These are phyloP conservation scores for Salvia splendens DNA, from an alignment of 257 asterid species.

Conservation along the genomic window DNA sequence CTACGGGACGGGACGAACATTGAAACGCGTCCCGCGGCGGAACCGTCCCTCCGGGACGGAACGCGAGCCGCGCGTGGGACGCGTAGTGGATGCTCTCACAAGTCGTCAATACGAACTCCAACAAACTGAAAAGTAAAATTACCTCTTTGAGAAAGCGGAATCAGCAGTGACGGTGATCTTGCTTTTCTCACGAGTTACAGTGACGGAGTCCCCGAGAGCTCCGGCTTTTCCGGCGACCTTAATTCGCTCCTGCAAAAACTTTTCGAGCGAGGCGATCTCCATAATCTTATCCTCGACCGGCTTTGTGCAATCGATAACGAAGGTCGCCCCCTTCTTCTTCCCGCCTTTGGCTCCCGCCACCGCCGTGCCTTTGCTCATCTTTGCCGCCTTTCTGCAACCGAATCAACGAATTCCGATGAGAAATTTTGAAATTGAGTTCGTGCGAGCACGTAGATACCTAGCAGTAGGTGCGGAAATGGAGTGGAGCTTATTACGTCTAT, in stretches of 20 bases:
- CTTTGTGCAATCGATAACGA: conserved; percentile 58
- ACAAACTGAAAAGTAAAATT: neutral
- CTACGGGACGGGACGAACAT: too few species aligned
- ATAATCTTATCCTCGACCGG: conserved; percentile 68
- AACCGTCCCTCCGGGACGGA: too few species aligned
- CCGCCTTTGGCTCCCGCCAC: conserved; percentile 60
- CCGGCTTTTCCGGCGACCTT: conserved; percentile 74
- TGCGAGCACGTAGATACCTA: too few species aligned
- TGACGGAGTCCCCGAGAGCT: conserved; percentile 60
- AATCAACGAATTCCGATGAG: conserved; percentile 23
- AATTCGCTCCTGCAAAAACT: conserved; percentile 65
- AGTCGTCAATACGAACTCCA: neutral
- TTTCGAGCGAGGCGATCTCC: conserved; percentile 68
- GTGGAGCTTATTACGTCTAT: conserved; percentile 17
- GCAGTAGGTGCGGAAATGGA: neutral
- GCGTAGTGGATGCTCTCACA: neutral
- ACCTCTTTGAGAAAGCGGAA: conserved; percentile 59
- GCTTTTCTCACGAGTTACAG: conserved; percentile 55
- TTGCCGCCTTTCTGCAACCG: conserved; percentile 38
- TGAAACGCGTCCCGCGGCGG: too few species aligned
- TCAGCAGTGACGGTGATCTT: conserved; percentile 60
- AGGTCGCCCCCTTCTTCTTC: conserved; percentile 63
- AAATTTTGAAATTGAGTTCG: neutral
- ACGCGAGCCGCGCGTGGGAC: too few species aligned
- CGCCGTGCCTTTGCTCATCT: conserved; percentile 61